Base-by-base conservation (phyloP, 768 basidiomycete species). In the Lactarius indigo region DNA sequence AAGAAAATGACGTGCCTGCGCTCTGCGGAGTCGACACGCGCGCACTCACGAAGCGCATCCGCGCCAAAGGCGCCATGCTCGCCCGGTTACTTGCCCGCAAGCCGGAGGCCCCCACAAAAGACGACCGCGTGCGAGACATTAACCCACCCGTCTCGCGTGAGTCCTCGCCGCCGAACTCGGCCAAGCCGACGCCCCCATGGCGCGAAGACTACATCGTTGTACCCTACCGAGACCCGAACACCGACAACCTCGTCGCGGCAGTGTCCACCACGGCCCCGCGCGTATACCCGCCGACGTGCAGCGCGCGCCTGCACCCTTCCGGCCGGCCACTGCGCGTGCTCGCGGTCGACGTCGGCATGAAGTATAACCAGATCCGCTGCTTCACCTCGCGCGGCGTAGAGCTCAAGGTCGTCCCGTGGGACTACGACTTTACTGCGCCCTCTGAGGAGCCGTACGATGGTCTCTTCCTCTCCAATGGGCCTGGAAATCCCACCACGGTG, bases 341-440 rank as follows among this genome's bases (percentile, higher is more conserved):
- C 18, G 94, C 94, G 6, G 79, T 98, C 65, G 97, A 99, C 75
- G 96, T 98, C 59, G 97, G 97, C n/a, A 98, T 98, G 93, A 99
- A 99, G 79, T 97, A 92, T 81, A 98, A 98, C 78, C 97, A 99
- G 78, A 95, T 98, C 72, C 86, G 97, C 39, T 99, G 97, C 81
- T 98, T 99, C 79, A 87, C 85, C 52, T 82, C 86, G 42, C 90
- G 97, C 39, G 97, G 97, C 58, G 86, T 98, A 41, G 94, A 98
- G 76, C 82, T 98, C 75, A 98, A 98, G 79, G 94, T 98, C 61
- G 92, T 98, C 9, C 96, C 97, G 31, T 99, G 96, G 96, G 83
- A 98, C 75, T 92, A 96, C 76, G 91, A 98, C 78, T 94, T 96
- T 76, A 79, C 91, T 31, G 66, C 79, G 23, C 69, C 77, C 33